Conservation (phyloP, 768 basidiomycete species). For the Mycena alexandri region DNA sequence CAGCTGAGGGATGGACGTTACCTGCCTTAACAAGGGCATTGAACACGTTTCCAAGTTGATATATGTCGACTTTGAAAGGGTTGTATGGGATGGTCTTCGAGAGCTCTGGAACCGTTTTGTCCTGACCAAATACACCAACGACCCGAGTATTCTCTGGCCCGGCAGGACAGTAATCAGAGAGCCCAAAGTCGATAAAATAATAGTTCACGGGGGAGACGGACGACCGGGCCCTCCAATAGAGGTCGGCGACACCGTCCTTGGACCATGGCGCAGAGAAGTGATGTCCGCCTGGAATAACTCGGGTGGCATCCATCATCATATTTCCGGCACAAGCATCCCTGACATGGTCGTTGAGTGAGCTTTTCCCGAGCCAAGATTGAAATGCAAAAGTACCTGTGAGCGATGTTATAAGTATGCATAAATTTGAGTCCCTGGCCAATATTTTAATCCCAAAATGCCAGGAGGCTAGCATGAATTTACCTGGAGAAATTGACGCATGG, state of each 20-base stretch:
- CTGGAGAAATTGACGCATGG: conserved; percentile 35
- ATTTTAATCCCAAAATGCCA: neutral
- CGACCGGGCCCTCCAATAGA: no score
- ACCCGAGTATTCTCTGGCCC: no score
- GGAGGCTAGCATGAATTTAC: neutral
- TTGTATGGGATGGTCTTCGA: no score
- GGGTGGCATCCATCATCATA: neutral
- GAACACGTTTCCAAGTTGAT: no score
- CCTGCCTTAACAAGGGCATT: no score
- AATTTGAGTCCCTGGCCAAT: conserved; percentile 25
- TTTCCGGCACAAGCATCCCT: neutral
- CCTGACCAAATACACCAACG: no score
- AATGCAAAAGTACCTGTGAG: conserved; percentile 22
- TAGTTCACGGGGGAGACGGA: no score
- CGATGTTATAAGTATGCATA: conserved; percentile 31
- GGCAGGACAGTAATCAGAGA: no score
- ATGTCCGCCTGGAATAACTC: neutral
- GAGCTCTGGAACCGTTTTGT: no score
- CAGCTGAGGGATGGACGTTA: no score
- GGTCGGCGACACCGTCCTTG: neutral
- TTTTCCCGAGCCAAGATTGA: neutral
- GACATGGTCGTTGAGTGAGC: neutral
- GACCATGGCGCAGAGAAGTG: conserved; percentile 2
- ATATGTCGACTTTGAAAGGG: conserved; percentile 8
- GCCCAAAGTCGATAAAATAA: no score